Conservation (phyloP, 257 asterid species). For the Osmanthus fragrans region DNA sequence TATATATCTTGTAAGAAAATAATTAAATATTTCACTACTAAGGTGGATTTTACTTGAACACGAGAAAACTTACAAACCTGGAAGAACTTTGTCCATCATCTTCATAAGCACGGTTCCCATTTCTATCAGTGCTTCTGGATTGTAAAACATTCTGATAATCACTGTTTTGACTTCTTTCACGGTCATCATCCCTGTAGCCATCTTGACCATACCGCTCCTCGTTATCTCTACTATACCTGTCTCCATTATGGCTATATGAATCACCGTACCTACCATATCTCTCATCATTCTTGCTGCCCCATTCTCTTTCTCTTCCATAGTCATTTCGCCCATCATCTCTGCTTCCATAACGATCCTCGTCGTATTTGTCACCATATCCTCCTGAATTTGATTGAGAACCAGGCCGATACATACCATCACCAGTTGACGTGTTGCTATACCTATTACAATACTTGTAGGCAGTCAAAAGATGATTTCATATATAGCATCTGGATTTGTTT, state of each 20-base stretch:
- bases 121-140: constrained; percentile 77
- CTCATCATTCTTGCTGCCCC: constrained; percentile 72
- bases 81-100: constrained; percentile 85
- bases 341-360: constrained; percentile 40
- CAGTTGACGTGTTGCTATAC: constrained; percentile 59
- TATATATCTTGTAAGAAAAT: constrained; percentile 18
- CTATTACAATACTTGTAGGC: constrained; percentile 35
- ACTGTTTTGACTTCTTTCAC: constrained; percentile 56
- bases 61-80: constrained; percentile 51
- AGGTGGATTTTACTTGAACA: constrained; percentile 11
- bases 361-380: constrained; percentile 72
- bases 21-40: neutral
- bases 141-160: constrained; percentile 66
- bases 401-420: constrained; percentile 57
- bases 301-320: constrained; percentile 76
- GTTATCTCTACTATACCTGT: neutral
- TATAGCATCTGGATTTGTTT: constrained; percentile 2
- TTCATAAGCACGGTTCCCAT: constrained; percentile 55
- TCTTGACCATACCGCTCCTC: neutral
- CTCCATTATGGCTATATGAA: constrained; percentile 60
- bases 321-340: constrained; percentile 81
- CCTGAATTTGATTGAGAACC: constrained; percentile 54
- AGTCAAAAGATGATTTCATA: neutral
- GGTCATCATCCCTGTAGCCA: constrained; percentile 66
- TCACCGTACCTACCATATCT: constrained; percentile 70